These are phyloP conservation scores for Cladosporium sp. DNA, from an alignment of 2,329 filamentous ascomycete species.

Conservation along the genomic window DNA sequence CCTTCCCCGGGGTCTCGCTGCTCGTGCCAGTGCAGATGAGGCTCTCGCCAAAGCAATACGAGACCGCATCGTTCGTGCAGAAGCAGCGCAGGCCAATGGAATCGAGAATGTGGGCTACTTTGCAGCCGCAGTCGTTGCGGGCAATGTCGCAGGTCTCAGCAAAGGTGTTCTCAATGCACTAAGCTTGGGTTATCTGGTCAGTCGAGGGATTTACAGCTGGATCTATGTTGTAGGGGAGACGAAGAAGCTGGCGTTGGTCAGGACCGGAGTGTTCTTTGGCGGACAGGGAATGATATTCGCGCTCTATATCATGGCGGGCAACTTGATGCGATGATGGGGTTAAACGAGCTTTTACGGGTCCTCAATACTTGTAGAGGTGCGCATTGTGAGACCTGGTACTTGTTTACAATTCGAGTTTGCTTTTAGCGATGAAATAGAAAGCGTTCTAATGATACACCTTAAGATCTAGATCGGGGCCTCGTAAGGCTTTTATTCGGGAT, in stretches of 20 bases:
- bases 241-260: slow-evolving; percentile 14
- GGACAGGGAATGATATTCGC: slow-evolving; percentile 22
- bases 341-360: too few species aligned
- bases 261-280: slow-evolving; percentile 21
- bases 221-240: slow-evolving; percentile 27
- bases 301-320: slow-evolving; percentile 26
- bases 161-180: slow-evolving; percentile 24
- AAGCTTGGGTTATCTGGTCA: slow-evolving; percentile 25
- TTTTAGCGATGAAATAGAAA: too few species aligned
- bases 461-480: too few species aligned
- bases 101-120: slow-evolving; percentile 39
- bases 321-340: slow-evolving; percentile 18
- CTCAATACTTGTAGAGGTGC: too few species aligned
- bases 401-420: too few species aligned
- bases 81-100: slow-evolving; percentile 35
- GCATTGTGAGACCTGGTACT: too few species aligned
- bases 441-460: too few species aligned
- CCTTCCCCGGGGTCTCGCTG: slow-evolving; percentile 28
- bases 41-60: slow-evolving; percentile 32
- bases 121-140: slow-evolving; percentile 35
- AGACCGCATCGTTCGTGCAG: slow-evolving; percentile 31
- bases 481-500: too few species aligned
- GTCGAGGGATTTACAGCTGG: slow-evolving; percentile 27
- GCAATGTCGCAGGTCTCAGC: slow-evolving; percentile 32
- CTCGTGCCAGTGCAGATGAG: slow-evolving; percentile 25